phyloP scores from a whole-genome alignment of 225 moss, liverwort and hornwort species.

The Polytrichum commune region DNA sequence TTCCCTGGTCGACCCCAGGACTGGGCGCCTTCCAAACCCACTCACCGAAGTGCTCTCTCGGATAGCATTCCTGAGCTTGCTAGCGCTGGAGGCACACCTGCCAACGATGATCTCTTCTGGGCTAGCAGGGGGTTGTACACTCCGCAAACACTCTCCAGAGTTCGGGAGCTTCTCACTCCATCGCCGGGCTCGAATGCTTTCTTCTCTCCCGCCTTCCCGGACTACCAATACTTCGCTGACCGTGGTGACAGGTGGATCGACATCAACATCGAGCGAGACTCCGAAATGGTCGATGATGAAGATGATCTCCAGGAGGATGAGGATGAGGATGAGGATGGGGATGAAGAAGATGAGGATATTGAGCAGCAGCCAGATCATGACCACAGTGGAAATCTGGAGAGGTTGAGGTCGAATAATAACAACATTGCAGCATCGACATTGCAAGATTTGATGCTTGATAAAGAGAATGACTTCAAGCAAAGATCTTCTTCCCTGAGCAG shows the following conservation, averaged over 20 bases:
- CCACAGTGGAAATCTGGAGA: neutral
- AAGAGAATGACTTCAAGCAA: slow-evolving; percentile 30
- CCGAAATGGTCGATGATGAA: slow-evolving; percentile 21
- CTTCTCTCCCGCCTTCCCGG: slow-evolving; percentile 7
- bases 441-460: neutral
- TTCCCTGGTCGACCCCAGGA: slow-evolving; percentile 59
- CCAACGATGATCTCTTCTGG: slow-evolving; percentile 87
- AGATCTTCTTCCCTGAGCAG: slow-evolving; percentile 50
- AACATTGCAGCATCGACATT: neutral
- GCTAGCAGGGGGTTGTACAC: slow-evolving; percentile 68
- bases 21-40: slow-evolving; percentile 47
- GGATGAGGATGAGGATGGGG: neutral
- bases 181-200: slow-evolving; percentile 42
- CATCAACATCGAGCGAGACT: slow-evolving; percentile 39
- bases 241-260: slow-evolving; percentile 44
- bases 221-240: slow-evolving; percentile 12
- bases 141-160: slow-evolving; percentile 48
- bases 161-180: slow-evolving; percentile 44
- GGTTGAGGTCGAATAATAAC: neutral
- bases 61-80: slow-evolving; percentile 86
- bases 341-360: neutral
- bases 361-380: neutral
- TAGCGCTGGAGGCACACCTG: slow-evolving; percentile 63
- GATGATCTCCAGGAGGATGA: neutral
- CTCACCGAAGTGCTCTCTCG: slow-evolving; percentile 80